Base-by-base conservation (phyloP, 495 filamentous ascomycete species). In the Penicillium longicatenatum region DNA sequence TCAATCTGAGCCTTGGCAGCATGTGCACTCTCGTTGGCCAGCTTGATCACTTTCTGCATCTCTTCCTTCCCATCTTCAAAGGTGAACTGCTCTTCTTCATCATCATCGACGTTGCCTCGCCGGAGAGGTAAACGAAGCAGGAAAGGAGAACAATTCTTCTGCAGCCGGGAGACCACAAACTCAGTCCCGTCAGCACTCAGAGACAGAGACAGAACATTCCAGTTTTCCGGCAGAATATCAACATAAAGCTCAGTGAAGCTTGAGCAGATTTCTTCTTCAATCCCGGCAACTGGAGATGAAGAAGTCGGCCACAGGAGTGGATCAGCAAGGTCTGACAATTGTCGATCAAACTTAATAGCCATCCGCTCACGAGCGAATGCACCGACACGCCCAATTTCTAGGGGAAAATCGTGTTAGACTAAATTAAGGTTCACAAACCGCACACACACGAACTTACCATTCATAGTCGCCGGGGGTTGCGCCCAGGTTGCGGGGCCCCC, bases 131-230 rank as follows among this genome's bases (percentile, higher is more conserved):
- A 79, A 10, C 91, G 87, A 22, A 98, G 73, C 44, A 94, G 82
- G 61, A 98, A 93, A 9, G 95, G 94, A 26, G 79, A 82, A 29
- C 89, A 82, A 17, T 84, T 85, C 33, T 84, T 76, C 56, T 89
- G 84, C 21, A 96, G 83, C 59, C 88, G 88, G 12, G 89, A 91
- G 41, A 96, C 84, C 57, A 87, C 88, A 14, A 98, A 86, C 59
- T 97, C 93, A 12, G 89, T 86, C 9, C 77, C 80, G 50, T 84
- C 86, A 31, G 94, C 90, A 65, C 87, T 93, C 17, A 98, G 66
- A 0, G 90, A 87, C 26, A 98, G 74, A 0, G 93, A 97, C 8
- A 98, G 75, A 6, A 90, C 91, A 39, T 86, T 91, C 94, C 94
- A 98, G 21, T 78, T 70, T 20, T 76, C 70, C 0, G 94, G 95